These are phyloP conservation scores for Penicilliopsis zonata DNA, from an alignment of 495 filamentous ascomycete species.

Conservation along the genomic window DNA sequence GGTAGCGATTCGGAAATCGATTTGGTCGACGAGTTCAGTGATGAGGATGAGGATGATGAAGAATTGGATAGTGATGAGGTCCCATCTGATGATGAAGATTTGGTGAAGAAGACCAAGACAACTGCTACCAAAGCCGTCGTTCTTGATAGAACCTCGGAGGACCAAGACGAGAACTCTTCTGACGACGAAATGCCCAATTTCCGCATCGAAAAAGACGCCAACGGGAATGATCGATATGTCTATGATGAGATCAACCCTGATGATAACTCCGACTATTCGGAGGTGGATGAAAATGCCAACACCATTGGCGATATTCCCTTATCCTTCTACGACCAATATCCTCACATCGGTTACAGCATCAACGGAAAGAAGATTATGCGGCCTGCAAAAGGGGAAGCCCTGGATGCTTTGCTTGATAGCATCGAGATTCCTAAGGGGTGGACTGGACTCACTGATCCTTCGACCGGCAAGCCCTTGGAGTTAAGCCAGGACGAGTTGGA, in stretches of 20 bases:
- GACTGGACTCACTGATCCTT: slow-evolving; percentile 89
- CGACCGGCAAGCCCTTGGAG: slow-evolving; percentile 83
- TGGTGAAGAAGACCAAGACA: slow-evolving; percentile 10
- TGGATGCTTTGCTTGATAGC: slow-evolving; percentile 88
- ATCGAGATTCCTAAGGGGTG: slow-evolving; percentile 98
- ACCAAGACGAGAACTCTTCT: slow-evolving; percentile 8
- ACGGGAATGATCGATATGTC: slow-evolving; percentile 62
- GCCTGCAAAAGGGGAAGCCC: slow-evolving; percentile 83
- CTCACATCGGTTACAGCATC: slow-evolving; percentile 97
- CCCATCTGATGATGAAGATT: slow-evolving; percentile 31
- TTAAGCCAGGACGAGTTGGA: slow-evolving; percentile 82
- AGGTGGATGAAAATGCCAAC: slow-evolving; percentile 65
- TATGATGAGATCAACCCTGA: slow-evolving; percentile 88
- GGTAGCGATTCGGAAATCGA: slow-evolving; percentile 33
- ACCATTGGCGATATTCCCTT: slow-evolving; percentile 93
- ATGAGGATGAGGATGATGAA: slow-evolving; percentile 30
- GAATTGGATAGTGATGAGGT: slow-evolving; percentile 40
- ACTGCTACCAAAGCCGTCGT: slow-evolving; percentile 7
- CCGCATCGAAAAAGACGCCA: slow-evolving; percentile 49
- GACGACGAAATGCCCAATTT: slow-evolving; percentile 26
- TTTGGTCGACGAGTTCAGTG: slow-evolving; percentile 33
- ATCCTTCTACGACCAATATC: slow-evolving; percentile 91
- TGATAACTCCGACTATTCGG: slow-evolving; percentile 91
- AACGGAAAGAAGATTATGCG: slow-evolving; percentile 97
- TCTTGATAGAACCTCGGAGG: slow-evolving; percentile 5